Evolutionary conservation across 1,284 basidiomycete species (phyloP), one percentile per base, ranked within the genome.

Genomic region (Trichosporon asahii): DNA sequence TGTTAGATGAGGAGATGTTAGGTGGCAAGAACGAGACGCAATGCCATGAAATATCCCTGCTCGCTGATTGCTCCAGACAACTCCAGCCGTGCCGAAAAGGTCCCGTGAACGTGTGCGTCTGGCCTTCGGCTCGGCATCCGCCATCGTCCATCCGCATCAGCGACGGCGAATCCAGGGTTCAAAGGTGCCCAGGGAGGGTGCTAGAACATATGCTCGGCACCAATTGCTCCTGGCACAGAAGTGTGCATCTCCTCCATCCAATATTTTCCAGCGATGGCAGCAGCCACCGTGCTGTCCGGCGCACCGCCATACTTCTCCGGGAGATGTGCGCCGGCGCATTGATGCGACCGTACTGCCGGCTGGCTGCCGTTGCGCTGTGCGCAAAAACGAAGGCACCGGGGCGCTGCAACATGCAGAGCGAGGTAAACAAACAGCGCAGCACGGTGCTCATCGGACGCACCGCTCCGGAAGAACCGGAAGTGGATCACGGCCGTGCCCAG

Each of bases 1-100:
- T 27, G 23, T 37, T 64, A 27, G 23, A 15, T 61, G 64, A 11
- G 49, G 23, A 35, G 53, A 15, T 53, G 55, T 53, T 66, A 65
- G 72, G 70, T 74, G 70, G 70, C 66, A 70, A 72, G 35, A 53
- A 15, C 27, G 37, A n/a, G n/a, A 18, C 31, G 14, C n/a, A n/a
- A 25, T 29, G 5, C 25, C 29, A 29, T 67, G 55, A 67, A 67
- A 67, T 67, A 67, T 67, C 66, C 55, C 25, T 15, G 11, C 1
- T 27, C 27, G 25, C 25, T 57, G 55, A 57, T 57, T 57, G 55
- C 55, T 57, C 55, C 27, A 57, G 6, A 3, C 8, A 2, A 3
- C 44, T n/a, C n/a, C 18, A 29, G 25, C 25, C 55, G 55, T 57
- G 55, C 55, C 55, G 55, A 57, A 57, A 29, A 29, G 27, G 55